Base-by-base conservation (phyloP, 192 early-diverging fungal genomes). In the Borealophlyctis nickersoniae region DNA sequence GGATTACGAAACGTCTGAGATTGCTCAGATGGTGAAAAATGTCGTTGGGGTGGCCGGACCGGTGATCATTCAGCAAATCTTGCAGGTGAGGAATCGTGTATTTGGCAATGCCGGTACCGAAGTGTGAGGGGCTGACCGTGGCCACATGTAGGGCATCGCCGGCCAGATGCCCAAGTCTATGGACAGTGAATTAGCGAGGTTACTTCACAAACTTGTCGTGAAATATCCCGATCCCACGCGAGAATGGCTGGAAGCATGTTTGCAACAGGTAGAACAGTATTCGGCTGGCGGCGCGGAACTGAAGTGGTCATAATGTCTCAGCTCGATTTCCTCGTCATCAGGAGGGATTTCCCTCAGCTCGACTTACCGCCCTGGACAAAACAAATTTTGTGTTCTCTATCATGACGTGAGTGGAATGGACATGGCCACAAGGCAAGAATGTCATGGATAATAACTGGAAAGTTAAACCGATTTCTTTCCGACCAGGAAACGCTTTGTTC, bases 141-240 rank as follows among this genome's bases (percentile, higher is more conserved):
- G 27, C 36, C 19, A 36, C 26, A n/a, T 59, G 5, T 27, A 70
- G 61, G 39, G 23, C 3, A 48, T 71, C 32, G 69, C 39, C 2
- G 70, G 70, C 3, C 64, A 49, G 24, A 49, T 49, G 26, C 70
- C 70, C 2, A 30, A 50, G 2, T 62, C 53, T 2, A 48, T 62
- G 57, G 56, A 60, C 14, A 49, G 54, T 2, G 55, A 39, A 45
- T 48, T 67, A 29, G 39, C 65, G 2, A 59, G 62, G 31, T 31
- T 45, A 16, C 64, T 72, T 0, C 67, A 31, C 57, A 68, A 55
- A 52, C 0, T 72, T n/a, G 34, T 39, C 13, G 23, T 48, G 30
- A 49, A 53, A 33, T 72, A 67, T 53, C 64, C 70, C 4, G 58
- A 72, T 19, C 34, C 31, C 4, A 67, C 60, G 36, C 56, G 60